phyloP scores from a whole-genome alignment of 805 yeast genomes.

The Saccharomycopsis fodiens region DNA sequence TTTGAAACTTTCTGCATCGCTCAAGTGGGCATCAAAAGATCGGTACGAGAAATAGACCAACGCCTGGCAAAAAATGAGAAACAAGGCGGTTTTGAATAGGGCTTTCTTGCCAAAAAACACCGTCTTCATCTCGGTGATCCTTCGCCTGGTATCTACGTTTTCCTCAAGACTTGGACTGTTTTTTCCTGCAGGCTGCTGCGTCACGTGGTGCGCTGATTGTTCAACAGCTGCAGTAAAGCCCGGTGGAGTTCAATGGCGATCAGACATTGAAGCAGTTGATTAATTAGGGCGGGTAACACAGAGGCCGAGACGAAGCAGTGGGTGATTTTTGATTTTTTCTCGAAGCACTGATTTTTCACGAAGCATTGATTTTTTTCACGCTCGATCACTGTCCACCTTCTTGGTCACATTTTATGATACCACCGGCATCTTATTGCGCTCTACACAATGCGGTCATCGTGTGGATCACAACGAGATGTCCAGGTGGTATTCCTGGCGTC shows the following conservation, averaged over 20 bases:
- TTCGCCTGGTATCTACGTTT: not conserved
- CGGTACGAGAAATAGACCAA: not conserved
- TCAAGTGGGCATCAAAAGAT: not conserved
- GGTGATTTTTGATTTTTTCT: too few relatives aligned
- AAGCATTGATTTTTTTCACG: too few relatives aligned
- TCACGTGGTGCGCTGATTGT: too few relatives aligned
- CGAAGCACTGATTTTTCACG: too few relatives aligned
- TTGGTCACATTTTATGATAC: too few relatives aligned
- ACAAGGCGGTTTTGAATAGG: not conserved
- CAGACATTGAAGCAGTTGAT: not conserved
- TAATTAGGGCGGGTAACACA: too few relatives aligned
- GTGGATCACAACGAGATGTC: not conserved
- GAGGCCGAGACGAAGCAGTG: too few relatives aligned
- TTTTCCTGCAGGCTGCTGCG: not conserved
- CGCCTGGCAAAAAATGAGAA: not conserved
- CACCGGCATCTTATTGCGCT: too few relatives aligned
- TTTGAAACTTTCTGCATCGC: not conserved
- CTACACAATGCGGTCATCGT: too few relatives aligned
- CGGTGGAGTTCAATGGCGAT: not conserved
- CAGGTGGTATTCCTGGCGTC: too few relatives aligned
- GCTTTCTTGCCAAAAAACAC: constrained; percentile 3
- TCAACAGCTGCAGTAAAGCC: not conserved
- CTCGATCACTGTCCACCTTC: too few relatives aligned
- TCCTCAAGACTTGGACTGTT: not conserved
- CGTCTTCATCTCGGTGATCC: not conserved